These are phyloP conservation scores for Fraxinus greggii DNA, from an alignment of 305 asterid species.

Conservation along the genomic window DNA sequence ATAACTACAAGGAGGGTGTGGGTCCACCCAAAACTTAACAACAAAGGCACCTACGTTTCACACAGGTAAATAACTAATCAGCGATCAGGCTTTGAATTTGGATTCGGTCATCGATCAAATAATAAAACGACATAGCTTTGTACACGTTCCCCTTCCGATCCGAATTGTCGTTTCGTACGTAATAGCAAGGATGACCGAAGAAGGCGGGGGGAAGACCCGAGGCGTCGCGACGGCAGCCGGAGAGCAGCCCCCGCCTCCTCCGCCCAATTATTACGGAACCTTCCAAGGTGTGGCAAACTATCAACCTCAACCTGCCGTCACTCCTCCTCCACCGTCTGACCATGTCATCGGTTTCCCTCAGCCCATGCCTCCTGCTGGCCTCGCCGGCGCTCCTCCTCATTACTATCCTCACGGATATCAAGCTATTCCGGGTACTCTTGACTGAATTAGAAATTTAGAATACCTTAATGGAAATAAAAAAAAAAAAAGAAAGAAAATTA, in stretches of 20 bases:
- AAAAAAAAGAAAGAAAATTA: no score
- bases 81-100: background rate
- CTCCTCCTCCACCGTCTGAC: constrained; percentile 50
- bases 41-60: background rate
- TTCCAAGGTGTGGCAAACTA: constrained; percentile 86
- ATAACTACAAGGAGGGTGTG: background rate
- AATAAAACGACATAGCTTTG: background rate
- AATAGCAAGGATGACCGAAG: constrained; percentile 43
- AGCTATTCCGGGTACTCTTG: constrained; percentile 51
- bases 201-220: constrained; percentile 45
- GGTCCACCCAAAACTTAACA: background rate
- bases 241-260: constrained; percentile 33
- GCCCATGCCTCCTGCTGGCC: constrained; percentile 56
- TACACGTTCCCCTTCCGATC: background rate
- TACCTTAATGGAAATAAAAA: background rate
- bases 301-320: constrained; percentile 39
- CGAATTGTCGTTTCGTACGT: constrained; percentile 3
- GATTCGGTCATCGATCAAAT: background rate
- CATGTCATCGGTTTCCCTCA: constrained; percentile 79
- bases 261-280: constrained; percentile 63
- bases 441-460: background rate
- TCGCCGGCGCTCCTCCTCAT: constrained; percentile 40
- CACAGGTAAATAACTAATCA: background rate
- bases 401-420: constrained; percentile 68
- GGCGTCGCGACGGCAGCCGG: constrained; percentile 37